Base-by-base conservation (phyloP, 805 yeast species). In the Ogataea naganishii region DNA sequence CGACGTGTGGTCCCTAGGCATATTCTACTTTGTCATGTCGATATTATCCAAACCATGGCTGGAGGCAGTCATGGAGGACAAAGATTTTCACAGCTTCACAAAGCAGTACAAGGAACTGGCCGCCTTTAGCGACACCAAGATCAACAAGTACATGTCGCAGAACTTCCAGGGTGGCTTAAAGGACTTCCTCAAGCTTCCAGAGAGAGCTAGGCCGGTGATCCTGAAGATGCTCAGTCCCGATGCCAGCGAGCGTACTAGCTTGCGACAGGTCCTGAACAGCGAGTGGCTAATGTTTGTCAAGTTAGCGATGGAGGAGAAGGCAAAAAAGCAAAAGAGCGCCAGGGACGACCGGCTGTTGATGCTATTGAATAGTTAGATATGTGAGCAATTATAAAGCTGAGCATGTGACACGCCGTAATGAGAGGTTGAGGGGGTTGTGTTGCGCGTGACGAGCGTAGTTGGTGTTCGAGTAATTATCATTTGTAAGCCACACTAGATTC, bases 1-100 rank as follows among this genome's bases (percentile, higher is more conserved):
- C 14, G 79, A 72, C 47, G 52, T 59, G 28, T 72, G 79, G 79
- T 55, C 73, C 3, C 40, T 72, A 24, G 76, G 72, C 1, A 56
- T 72, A 7, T 40, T 66, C 6, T 72, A 69, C 40, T 63, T 68
- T 38, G 63, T 65, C 27, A 42, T 72, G 14, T 54, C 40, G 24
- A 47, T 64, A 7, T 53, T 70, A 53, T 46, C 58, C 7, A 59
- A 56, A 24, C 76, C 77, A 2, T 72, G 79, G 79, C 37, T 40
- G 0, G 49, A 39, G 22, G 64, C 76, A 12, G 48, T 47, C 19
- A n/a, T 30, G 3, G 29, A 41, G 5, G 54, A 52, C 24, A 53
- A 47, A 6, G 40, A 38, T 12, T 51, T 31, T 28, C 37, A 36
- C 11, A 40, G 32, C 19, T 56, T 34, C 24, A 17, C 14, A 11